phyloP scores from a whole-genome alignment of 257 asterid species.

The Paraleonurus japonicus region DNA sequence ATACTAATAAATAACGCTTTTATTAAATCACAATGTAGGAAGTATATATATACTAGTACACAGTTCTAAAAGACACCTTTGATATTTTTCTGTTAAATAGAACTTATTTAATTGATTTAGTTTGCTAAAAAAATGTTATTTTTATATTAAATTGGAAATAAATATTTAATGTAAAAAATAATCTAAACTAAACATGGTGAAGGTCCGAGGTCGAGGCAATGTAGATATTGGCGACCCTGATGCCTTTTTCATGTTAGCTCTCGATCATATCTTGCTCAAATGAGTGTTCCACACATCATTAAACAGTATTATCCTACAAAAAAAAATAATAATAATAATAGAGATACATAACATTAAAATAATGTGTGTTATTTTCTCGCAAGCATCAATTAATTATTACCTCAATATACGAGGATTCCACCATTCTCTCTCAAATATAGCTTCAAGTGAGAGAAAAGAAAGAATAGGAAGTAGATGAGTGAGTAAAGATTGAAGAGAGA shows the following conservation, averaged over 20 bases:
- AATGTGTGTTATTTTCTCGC: background rate
- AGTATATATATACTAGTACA: too few species aligned
- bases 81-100: too few species aligned
- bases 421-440: background rate
- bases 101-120: too few species aligned
- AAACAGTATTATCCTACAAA: conserved; percentile 22
- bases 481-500: background rate
- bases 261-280: conserved; percentile 50
- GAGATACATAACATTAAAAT: background rate
- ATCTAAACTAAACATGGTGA: conserved; percentile 25
- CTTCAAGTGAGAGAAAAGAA: conserved; percentile 11
- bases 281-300: conserved; percentile 45
- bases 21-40: too few species aligned
- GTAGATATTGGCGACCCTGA: background rate
- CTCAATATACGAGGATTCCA: background rate
- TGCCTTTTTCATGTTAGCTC: conserved; percentile 26
- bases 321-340: background rate
- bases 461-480: background rate
- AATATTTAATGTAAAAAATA: too few species aligned
- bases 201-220: conserved; percentile 52
- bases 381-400: conserved; percentile 10
- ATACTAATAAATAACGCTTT: too few species aligned
- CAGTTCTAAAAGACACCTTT: too few species aligned
- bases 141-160: too few species aligned
- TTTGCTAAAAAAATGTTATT: too few species aligned